These are phyloP conservation scores for Camelina neglecta DNA, from an alignment of 345 rosid species.

Conservation along the genomic window DNA sequence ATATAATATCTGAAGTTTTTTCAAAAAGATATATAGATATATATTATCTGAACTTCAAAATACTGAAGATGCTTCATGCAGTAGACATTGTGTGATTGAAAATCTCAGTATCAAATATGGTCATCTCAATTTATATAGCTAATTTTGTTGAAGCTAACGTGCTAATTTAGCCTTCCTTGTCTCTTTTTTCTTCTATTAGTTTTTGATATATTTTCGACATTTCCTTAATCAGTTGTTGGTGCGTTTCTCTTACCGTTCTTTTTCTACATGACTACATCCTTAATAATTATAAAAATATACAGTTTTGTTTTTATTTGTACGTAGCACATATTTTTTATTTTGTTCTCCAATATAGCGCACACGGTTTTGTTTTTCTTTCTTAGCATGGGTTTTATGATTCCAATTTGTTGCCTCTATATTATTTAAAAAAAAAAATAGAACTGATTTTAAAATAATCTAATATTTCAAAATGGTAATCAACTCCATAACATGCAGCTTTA, in stretches of 20 bases:
- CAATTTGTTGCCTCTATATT: background rate
- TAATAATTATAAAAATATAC: background rate
- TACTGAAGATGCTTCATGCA: background rate
- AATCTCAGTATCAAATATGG: background rate
- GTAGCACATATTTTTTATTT: background rate
- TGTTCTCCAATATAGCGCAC: background rate
- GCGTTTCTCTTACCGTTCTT: background rate
- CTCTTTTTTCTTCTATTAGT: background rate
- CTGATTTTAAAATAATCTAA: background rate
- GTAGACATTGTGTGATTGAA: background rate
- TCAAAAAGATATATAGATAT: too few relatives aligned
- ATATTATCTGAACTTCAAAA: background rate
- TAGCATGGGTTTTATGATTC: background rate
- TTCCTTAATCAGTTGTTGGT: background rate
- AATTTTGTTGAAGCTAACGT: background rate
- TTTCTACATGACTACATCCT: background rate
- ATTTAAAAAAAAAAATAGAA: background rate
- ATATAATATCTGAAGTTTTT: background rate
- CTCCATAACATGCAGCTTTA: too few relatives aligned
- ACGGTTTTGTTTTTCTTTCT: background rate
- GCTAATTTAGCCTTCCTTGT: background rate
- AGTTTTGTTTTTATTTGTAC: background rate
- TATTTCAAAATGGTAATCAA: too few relatives aligned
- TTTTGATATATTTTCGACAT: background rate
- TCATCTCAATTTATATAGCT: background rate